Evolutionary conservation across 2,329 filamentous ascomycete genomes (phyloP).

Genomic region (Xylariaceae sp.): DNA sequence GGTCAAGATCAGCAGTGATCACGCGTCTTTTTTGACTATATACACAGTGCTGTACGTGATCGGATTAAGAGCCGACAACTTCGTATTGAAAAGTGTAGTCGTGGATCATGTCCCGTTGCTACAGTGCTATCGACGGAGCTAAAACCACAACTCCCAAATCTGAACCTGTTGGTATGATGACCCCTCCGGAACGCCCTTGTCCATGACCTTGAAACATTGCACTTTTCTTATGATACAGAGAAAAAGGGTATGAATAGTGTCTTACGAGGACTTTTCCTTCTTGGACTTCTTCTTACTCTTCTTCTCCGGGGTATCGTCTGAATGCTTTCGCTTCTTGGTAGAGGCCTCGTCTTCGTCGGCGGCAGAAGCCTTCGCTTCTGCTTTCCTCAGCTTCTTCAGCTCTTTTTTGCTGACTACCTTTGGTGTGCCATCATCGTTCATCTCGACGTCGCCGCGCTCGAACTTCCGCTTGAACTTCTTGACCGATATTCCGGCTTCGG

Average conservation of each 20-base stretch:
- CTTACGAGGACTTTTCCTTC: constrained; percentile 53
- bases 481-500: constrained; percentile 63
- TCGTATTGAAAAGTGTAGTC: constrained; percentile 2
- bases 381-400: constrained; percentile 66
- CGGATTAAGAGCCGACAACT: too few relatives aligned
- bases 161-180: constrained; percentile 24
- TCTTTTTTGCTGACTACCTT: constrained; percentile 71
- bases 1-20: too few relatives aligned
- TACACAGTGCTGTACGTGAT: too few relatives aligned
- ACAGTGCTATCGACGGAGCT: background rate
- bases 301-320: constrained; percentile 54
- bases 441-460: constrained; percentile 68
- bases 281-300: constrained; percentile 61
- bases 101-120: constrained; percentile 6
- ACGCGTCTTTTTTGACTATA: too few relatives aligned
- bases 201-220: constrained; percentile 17
- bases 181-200: constrained; percentile 25
- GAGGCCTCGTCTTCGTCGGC: constrained; percentile 37
- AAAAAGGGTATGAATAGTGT: constrained; percentile 20
- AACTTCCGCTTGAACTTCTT: constrained; percentile 77
- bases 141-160: constrained; percentile 20
- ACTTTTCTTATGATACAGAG: constrained; percentile 25
- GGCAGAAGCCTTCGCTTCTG: constrained; percentile 49
- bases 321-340: constrained; percentile 69
- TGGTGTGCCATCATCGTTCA: constrained; percentile 61